Evolutionary conservation across 2,329 filamentous ascomycete genomes (phyloP).

Genomic region (Dothistroma septosporum): DNA sequence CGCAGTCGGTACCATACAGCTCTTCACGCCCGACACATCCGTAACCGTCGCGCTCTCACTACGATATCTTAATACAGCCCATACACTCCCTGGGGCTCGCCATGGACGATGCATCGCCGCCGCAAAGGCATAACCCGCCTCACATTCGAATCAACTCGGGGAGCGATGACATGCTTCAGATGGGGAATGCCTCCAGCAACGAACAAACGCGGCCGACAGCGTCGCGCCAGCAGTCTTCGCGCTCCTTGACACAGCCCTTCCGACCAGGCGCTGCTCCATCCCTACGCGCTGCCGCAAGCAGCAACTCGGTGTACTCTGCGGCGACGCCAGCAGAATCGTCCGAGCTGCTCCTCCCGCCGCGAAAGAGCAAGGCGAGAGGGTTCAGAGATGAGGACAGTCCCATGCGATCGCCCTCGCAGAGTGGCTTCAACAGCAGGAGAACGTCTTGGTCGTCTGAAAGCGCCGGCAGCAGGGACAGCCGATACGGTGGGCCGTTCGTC

Average conservation of each 20-base stretch:
- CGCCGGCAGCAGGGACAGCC: conserved; percentile 50
- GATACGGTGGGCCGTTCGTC: conserved; percentile 45
- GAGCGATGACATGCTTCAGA: conserved; percentile 49
- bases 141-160: conserved; percentile 64
- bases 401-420: conserved; percentile 47
- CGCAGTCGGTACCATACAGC: not conserved
- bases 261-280: conserved; percentile 37
- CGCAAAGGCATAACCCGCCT: conserved; percentile 40
- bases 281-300: conserved; percentile 26
- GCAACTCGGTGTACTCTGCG: conserved; percentile 25
- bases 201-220: conserved; percentile 35
- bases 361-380: conserved; percentile 45
- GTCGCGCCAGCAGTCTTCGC: conserved; percentile 40
- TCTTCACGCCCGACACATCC: not conserved
- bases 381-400: conserved; percentile 52
- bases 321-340: conserved; percentile 40
- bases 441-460: conserved; percentile 63
- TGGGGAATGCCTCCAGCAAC: conserved; percentile 26
- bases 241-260: conserved; percentile 40
- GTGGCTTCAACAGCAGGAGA: conserved; percentile 55
- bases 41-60: not conserved
- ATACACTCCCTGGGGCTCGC: not conserved
- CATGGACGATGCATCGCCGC: conserved; percentile 25
- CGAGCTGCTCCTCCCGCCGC: conserved; percentile 50
- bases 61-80: not conserved